phyloP scores from a whole-genome alignment of 768 basidiomycete species.

The Pleurotus platypus region DNA sequence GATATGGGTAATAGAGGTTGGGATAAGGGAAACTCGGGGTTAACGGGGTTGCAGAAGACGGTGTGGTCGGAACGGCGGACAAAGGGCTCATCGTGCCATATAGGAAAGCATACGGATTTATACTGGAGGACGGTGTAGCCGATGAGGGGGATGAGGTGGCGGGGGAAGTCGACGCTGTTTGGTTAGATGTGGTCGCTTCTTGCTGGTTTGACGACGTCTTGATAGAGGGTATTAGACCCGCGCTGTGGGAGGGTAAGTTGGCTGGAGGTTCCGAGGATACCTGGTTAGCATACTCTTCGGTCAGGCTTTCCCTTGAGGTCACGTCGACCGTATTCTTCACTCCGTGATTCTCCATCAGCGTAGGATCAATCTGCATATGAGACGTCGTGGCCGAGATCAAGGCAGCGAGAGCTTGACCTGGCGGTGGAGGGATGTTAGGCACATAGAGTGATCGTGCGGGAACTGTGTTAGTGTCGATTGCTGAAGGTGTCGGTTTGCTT shows the following conservation, averaged over 20 bases:
- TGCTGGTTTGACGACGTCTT: slow-evolving; percentile 4
- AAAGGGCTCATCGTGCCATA: slow-evolving; percentile 19
- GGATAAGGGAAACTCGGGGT: slow-evolving; percentile 32
- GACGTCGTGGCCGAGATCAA: neutral
- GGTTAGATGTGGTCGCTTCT: slow-evolving; percentile 4
- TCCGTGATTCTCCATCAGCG: neutral
- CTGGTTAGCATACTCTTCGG: neutral
- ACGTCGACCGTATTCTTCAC: slow-evolving; percentile 2
- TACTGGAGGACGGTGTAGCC: slow-evolving; percentile 13
- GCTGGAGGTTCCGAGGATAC: neutral
- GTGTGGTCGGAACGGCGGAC: slow-evolving; percentile 21
- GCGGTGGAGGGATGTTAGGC: neutral
- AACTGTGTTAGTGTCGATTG: neutral
- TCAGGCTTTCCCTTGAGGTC: neutral
- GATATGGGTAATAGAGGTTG: slow-evolving; percentile 42
- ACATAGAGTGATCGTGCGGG: neutral
- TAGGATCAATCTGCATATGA: slow-evolving; percentile 6
- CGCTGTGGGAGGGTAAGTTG: slow-evolving; percentile 7
- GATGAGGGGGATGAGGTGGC: neutral
- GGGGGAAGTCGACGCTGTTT: slow-evolving; percentile 1
- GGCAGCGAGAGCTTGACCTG: neutral
- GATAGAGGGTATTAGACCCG: slow-evolving; percentile 12
- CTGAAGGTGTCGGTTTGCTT: neutral
- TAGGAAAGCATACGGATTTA: slow-evolving; percentile 41
- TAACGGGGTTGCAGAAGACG: slow-evolving; percentile 34